phyloP scores from a whole-genome alignment of 495 filamentous ascomycete species.

The Aspergillus affinis region DNA sequence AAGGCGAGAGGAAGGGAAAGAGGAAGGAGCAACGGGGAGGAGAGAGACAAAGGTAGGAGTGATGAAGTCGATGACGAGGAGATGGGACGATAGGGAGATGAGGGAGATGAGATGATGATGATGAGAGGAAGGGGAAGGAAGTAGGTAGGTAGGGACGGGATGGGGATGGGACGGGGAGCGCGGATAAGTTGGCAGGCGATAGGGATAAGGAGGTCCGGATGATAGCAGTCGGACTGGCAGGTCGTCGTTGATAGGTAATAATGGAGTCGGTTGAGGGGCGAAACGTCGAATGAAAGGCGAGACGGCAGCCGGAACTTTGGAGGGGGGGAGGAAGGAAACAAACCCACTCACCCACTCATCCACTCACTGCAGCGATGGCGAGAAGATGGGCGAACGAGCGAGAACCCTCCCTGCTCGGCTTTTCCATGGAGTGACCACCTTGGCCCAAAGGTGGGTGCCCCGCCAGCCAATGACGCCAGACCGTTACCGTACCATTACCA shows the following conservation, averaged over 20 bases:
- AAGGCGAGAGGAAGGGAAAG: slow-evolving; percentile 11
- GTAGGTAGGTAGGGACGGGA: slow-evolving; percentile 25
- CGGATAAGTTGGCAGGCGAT: slow-evolving; percentile 13
- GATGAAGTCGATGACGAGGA: slow-evolving; percentile 16
- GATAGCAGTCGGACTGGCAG: slow-evolving; percentile 6
- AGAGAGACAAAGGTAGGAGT: slow-evolving; percentile 18
- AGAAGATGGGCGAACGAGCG: slow-evolving; percentile 24
- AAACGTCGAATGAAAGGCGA: slow-evolving; percentile 22
- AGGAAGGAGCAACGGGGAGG: slow-evolving; percentile 18
- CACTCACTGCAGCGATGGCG: slow-evolving; percentile 12
- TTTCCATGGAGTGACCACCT: slow-evolving; percentile 14
- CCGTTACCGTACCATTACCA: slow-evolving; percentile 18
- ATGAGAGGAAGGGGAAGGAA: slow-evolving; percentile 36
- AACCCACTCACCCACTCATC: no score
- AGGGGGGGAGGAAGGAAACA: no score
- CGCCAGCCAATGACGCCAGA: slow-evolving; percentile 3
- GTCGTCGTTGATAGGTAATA: background rate
- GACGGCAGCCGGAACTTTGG: slow-evolving; percentile 21
- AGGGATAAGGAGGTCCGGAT: slow-evolving; percentile 25
- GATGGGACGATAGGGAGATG: slow-evolving; percentile 19
- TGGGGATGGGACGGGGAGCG: slow-evolving; percentile 4
- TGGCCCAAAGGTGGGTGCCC: slow-evolving; percentile 2
- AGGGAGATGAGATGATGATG: slow-evolving; percentile 19
- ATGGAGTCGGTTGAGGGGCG: slow-evolving; percentile 23
- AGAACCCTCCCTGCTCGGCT: slow-evolving; percentile 13